A percentile compares a stretch with the other conserved stretches of the same genome.
Evolutionary conservation across 2,329 filamentous ascomycete genomes (phyloP).

Genomic region (Incumbomyces lentus): DNA sequence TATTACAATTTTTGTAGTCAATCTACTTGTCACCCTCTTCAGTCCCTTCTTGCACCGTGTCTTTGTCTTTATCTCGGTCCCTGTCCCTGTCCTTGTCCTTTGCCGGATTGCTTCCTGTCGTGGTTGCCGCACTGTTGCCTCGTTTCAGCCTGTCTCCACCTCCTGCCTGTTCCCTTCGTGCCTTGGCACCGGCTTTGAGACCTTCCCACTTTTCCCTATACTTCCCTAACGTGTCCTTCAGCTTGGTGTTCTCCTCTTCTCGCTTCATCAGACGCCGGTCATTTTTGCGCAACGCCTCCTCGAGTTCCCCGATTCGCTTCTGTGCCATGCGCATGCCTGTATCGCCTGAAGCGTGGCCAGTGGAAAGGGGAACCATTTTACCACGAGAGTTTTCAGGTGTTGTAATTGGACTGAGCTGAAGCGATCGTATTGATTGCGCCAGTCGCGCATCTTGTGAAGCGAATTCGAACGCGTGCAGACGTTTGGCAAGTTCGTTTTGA

Average conservation of each 20-base stretch:
- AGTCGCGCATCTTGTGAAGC: conserved; percentile 80
- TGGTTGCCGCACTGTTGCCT: neutral
- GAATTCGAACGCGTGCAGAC: conserved; percentile 87
- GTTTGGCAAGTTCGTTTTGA: conserved; percentile 73
- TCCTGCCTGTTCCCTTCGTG: conserved; percentile 24
- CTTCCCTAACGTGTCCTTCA: conserved; percentile 42
- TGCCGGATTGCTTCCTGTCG: neutral
- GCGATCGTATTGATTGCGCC: conserved; percentile 61
- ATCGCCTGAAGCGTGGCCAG: neutral
- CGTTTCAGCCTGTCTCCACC: neutral
- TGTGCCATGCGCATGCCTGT: conserved; percentile 22
- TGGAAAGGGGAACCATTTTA: conserved; percentile 7
- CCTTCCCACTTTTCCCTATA: conserved; percentile 60
- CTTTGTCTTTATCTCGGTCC: too few species aligned
- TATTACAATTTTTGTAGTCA: too few species aligned
- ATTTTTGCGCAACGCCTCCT: conserved; percentile 52
- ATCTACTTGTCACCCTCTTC: neutral
- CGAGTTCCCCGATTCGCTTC: conserved; percentile 52
- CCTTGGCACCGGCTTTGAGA: conserved; percentile 54
- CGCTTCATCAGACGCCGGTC: conserved; percentile 54
- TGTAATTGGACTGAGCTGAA: conserved; percentile 27
- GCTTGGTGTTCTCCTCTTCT: conserved; percentile 50
- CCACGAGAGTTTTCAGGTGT: conserved; percentile 21
- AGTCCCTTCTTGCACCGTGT: neutral
- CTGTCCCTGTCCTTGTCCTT: neutral